phyloP scores from a whole-genome alignment of 2,329 filamentous ascomycete species.

The Colletotrichum euphorbiae region DNA sequence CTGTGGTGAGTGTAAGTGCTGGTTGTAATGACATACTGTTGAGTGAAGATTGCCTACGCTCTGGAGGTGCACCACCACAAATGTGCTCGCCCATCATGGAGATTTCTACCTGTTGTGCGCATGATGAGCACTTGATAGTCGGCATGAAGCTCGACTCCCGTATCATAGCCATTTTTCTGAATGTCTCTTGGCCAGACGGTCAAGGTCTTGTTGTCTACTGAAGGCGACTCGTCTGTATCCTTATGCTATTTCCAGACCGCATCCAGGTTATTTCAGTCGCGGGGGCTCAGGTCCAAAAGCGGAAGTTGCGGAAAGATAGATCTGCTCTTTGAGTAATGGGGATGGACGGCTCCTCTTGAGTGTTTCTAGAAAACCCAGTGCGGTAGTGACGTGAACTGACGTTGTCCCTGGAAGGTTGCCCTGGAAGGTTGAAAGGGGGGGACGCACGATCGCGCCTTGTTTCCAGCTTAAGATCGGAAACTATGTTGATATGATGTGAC shows the following conservation, averaged over 20 bases:
- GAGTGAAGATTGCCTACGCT: slow-evolving; percentile 51
- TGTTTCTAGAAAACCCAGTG: slow-evolving; percentile 31
- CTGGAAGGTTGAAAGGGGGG: slow-evolving; percentile 17
- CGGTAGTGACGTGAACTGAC: slow-evolving; percentile 33
- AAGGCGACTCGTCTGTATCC: slow-evolving; percentile 17
- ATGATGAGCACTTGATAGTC: slow-evolving; percentile 89
- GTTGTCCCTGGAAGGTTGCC: slow-evolving; percentile 23
- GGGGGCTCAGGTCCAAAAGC: slow-evolving; percentile 10
- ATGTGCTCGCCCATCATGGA: slow-evolving; percentile 87
- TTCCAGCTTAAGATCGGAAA: slow-evolving; percentile 38
- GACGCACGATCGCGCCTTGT: slow-evolving; percentile 26
- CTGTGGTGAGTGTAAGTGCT: slow-evolving; percentile 38
- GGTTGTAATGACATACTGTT: slow-evolving; percentile 32
- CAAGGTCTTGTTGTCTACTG: slow-evolving; percentile 18
- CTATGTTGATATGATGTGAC: slow-evolving; percentile 30
- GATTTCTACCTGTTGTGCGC: slow-evolving; percentile 82
- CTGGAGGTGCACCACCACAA: slow-evolving; percentile 64
- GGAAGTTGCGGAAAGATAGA: not conserved
- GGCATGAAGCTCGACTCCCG: slow-evolving; percentile 79
- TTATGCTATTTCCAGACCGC: slow-evolving; percentile 28
- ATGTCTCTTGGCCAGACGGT: not conserved
- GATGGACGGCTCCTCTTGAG: slow-evolving; percentile 31
- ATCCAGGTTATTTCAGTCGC: slow-evolving; percentile 27
- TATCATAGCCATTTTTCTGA: slow-evolving; percentile 60
- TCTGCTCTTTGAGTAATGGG: slow-evolving; percentile 3